Conservation (phyloP, 495 filamentous ascomycete genomes). For the Neurospora sp. region DNA sequence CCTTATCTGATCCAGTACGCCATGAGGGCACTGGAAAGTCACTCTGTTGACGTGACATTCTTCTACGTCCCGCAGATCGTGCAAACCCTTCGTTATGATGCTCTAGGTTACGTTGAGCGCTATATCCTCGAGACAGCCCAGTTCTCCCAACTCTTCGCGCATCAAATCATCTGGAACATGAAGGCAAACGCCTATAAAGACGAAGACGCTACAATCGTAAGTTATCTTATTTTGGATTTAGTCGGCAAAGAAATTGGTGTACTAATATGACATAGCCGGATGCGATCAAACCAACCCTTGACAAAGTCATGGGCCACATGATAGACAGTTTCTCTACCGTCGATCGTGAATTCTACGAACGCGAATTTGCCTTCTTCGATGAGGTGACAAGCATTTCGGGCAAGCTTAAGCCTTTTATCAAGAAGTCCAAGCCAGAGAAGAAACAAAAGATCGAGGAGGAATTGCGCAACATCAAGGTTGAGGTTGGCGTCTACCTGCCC, state of each 20-base stretch:
- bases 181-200: constrained; percentile 98
- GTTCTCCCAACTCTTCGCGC: constrained; percentile 91
- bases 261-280: constrained; percentile 59
- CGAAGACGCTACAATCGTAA: constrained; percentile 79
- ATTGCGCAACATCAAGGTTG: constrained; percentile 88
- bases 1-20: constrained; percentile 95
- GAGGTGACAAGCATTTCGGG: constrained; percentile 93
- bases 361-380: constrained; percentile 95
- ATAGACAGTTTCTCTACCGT: constrained; percentile 66
- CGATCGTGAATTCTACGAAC: constrained; percentile 82
- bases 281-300: constrained; percentile 81
- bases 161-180: constrained; percentile 99
- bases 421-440: constrained; percentile 88
- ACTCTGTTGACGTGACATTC: constrained; percentile 92
- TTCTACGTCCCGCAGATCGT: constrained; percentile 98
- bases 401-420: constrained; percentile 88
- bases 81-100: constrained; percentile 91
- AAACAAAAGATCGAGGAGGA: constrained; percentile 99
- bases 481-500: constrained; percentile 92
- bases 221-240: constrained; percentile 13
- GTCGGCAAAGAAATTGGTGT: background rate
- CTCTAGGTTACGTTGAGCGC: constrained; percentile 85
- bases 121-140: constrained; percentile 95
- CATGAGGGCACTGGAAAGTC: constrained; percentile 86
- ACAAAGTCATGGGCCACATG: constrained; percentile 79